Conservation (phyloP, 805 yeast genomes). For the Wilhelminamyces savonicus region DNA sequence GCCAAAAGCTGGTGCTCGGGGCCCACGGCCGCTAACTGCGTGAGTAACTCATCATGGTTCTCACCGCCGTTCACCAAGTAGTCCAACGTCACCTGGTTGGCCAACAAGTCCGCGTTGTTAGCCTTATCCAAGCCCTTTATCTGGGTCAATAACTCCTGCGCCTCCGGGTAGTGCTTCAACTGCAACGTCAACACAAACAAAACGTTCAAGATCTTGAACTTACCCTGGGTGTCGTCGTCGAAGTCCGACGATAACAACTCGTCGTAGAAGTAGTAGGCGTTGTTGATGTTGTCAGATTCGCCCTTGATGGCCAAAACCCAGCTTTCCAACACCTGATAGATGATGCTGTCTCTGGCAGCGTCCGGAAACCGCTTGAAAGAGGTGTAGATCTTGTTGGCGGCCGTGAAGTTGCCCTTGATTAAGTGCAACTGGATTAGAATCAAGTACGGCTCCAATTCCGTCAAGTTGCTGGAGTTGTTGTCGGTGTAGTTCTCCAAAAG, state of each 20-base stretch:
- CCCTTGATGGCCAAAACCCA: conserved; percentile 44
- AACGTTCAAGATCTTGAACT: conserved; percentile 39
- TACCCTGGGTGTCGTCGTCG: conserved; percentile 30
- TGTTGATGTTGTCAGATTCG: conserved; percentile 34
- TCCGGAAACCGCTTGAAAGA: conserved; percentile 26
- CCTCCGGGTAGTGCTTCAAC: conserved; percentile 77
- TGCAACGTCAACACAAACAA: conserved; percentile 73
- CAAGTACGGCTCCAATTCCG: conserved; percentile 36
- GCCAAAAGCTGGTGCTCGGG: conserved; percentile 52
- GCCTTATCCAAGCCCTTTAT: conserved; percentile 38
- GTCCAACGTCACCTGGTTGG: conserved; percentile 60
- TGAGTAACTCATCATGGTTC: conserved; percentile 43
- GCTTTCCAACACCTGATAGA: conserved; percentile 74
- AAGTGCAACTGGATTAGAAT: conserved; percentile 35
- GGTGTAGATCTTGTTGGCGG: conserved; percentile 27
- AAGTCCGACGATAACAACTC: conserved; percentile 58
- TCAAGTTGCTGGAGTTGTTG: conserved; percentile 8
- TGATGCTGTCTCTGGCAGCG: conserved; percentile 53
- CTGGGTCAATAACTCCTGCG: conserved; percentile 49
- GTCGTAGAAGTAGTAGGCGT: conserved; percentile 61
- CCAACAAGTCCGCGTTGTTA: conserved; percentile 42
- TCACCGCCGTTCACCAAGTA: conserved; percentile 36
- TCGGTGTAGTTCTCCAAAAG: conserved; percentile 22
- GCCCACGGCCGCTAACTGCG: conserved; percentile 39
- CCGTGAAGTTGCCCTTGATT: conserved; percentile 27